These are phyloP conservation scores for Salicornia ramosissima DNA, from an alignment of 148 eudicot species.

Conservation along the genomic window DNA sequence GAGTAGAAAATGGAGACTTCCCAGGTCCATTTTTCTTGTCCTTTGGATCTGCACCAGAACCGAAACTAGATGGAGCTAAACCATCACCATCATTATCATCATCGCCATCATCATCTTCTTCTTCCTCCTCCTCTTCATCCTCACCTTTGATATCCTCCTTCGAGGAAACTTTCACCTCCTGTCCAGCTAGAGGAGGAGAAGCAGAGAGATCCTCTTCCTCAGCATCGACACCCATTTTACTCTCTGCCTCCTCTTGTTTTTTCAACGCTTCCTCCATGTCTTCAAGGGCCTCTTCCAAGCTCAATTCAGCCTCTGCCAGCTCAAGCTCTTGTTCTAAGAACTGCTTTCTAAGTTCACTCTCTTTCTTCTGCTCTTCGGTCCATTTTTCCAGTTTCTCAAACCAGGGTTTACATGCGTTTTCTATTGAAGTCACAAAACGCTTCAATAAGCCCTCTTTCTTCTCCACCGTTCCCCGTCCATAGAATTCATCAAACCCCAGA, in stretches of 20 bases:
- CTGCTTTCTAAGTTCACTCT: conserved; percentile 35
- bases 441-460: conserved; percentile 31
- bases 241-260: conserved; percentile 59
- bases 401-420: conserved; percentile 34
- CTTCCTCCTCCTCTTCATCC: conserved; percentile 47
- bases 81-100: conserved; percentile 48
- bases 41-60: conserved; percentile 45
- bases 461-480: conserved; percentile 40
- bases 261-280: conserved; percentile 64
- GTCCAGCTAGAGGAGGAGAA: conserved; percentile 24
- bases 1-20: conserved; percentile 64
- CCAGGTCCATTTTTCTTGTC: conserved; percentile 40
- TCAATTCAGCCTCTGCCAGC: conserved; percentile 53
- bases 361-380: conserved; percentile 66
- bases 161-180: conserved; percentile 29
- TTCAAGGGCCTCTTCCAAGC: conserved; percentile 65
- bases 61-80: conserved; percentile 66
- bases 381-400: conserved; percentile 51
- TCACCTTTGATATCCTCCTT: conserved; percentile 35
- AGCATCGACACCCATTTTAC: conserved; percentile 31
- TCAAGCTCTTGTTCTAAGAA: conserved; percentile 56
- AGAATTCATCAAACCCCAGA: conserved; percentile 79
- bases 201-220: conserved; percentile 35
- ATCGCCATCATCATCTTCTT: conserved; percentile 38
- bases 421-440: conserved; percentile 37